Conservation (phyloP, 495 filamentous ascomycete genomes). For the Ramalina intermedia region DNA sequence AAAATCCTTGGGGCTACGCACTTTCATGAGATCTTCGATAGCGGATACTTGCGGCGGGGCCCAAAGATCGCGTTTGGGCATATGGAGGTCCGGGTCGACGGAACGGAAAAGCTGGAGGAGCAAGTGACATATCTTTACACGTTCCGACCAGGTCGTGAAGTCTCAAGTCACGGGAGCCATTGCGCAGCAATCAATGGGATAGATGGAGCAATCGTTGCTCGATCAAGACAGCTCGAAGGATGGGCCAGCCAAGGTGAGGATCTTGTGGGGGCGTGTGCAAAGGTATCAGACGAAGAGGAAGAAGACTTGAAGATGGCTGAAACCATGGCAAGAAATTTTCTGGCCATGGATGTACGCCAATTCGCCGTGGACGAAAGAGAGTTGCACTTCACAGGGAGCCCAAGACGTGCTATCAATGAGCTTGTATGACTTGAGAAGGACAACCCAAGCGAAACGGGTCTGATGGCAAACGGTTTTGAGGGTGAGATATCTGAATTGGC, state of each 20-base stretch:
- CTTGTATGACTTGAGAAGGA: no score
- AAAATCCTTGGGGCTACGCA: slow-evolving; percentile 84
- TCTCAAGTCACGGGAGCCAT: slow-evolving; percentile 68
- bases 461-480: no score
- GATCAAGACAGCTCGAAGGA: slow-evolving; percentile 61
- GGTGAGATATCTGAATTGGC: no score
- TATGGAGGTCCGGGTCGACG: slow-evolving; percentile 73
- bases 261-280: slow-evolving; percentile 52
- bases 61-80: slow-evolving; percentile 56
- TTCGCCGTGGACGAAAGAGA: not conserved
- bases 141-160: slow-evolving; percentile 51
- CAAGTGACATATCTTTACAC: slow-evolving; percentile 85
- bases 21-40: slow-evolving; percentile 87
- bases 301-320: slow-evolving; percentile 46
- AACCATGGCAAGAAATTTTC: slow-evolving; percentile 13
- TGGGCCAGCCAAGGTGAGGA: slow-evolving; percentile 62
- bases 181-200: slow-evolving; percentile 81
- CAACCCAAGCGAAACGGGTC: no score
- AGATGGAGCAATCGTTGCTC: slow-evolving; percentile 50
- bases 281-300: slow-evolving; percentile 43
- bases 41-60: slow-evolving; percentile 44
- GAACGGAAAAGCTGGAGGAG: slow-evolving; percentile 42
- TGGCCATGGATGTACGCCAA: slow-evolving; percentile 10
- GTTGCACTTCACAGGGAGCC: no score
- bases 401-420: no score